Evolutionary conservation across 345 rosid genomes (phyloP).

Genomic region (Microcos paniculata): DNA sequence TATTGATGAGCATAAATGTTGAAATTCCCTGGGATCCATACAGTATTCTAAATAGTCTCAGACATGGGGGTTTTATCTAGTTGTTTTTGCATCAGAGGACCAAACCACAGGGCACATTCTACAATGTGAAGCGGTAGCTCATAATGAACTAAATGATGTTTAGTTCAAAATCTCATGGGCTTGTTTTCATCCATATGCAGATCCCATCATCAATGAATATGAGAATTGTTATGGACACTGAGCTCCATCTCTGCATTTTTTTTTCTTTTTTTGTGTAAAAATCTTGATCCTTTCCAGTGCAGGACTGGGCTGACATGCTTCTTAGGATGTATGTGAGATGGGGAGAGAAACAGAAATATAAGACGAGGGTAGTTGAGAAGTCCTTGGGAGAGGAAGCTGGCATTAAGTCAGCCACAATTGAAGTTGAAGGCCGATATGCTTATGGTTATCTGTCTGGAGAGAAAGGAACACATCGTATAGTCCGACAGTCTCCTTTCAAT

Average conservation of each 20-base stretch:
- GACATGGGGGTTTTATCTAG: neutral
- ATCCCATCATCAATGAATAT: neutral
- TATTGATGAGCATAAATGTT: neutral
- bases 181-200: neutral
- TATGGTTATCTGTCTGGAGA: constrained; percentile 93
- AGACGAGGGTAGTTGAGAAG: constrained; percentile 80
- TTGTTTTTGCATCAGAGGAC: neutral
- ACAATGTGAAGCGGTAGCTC: neutral
- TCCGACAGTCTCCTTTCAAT: constrained; percentile 97
- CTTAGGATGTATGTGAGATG: constrained; percentile 95
- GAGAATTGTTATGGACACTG: neutral
- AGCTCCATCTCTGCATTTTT: constrained; percentile 13
- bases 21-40: neutral
- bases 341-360: constrained; percentile 94
- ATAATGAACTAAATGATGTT: neutral
- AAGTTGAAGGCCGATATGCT: constrained; percentile 87
- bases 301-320: constrained; percentile 99
- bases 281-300: constrained; percentile 58
- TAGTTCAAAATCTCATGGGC: neutral
- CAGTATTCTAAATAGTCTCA: neutral
- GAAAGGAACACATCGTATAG: constrained; percentile 94
- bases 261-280: constrained; percentile 25
- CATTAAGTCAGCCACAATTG: constrained; percentile 85
- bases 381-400: constrained; percentile 97
- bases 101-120: neutral